Base-by-base conservation (phyloP, 129 eudicot species). In the Centrapalus pauciflorus region DNA sequence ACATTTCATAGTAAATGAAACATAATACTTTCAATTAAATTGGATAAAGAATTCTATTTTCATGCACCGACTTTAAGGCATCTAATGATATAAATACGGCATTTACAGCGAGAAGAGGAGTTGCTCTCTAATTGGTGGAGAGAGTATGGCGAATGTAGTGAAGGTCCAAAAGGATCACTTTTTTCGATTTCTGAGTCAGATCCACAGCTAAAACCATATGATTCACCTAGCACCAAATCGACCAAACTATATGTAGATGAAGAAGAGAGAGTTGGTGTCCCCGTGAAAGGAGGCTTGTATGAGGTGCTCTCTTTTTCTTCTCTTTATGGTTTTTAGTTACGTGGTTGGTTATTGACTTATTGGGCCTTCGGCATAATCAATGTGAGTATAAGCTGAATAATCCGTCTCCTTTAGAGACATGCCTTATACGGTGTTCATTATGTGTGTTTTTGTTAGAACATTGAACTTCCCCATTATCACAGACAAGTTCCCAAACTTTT, bases 261-360 rank as follows among this genome's bases (percentile, higher is more conserved):
- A 72, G 97, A 94, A 81, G 99, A 94, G 77, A 82, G 99, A 79
- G 95, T 94, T 55, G 99, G 99, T 51, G 99, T 94, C 49, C 96
- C 99, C 58, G 99, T 94, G 35, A 94, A 94, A 80, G 99, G 99
- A 67, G 99, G 99, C 51, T 74, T 94, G 62, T 89, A 94, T 79
- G 99, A 94, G 99, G 98, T 88, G 67, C 56, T 35, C 29, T 69
- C 69, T 56, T 67, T 70, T 37, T 67, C 49, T 68, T 72, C 25
- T 46, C 27, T 28, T 65, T 32, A 1, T 46, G 32, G 23, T 34
- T 29, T 49, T 17, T 43, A 50, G 25, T 5, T 27, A 66, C 64
- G 57, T 2, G 55, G 27, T n/a, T 16, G 30, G 45, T 27, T 33
- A 14, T 50, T 19, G 41, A 24, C 34, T 27, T 33, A 14, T 50